phyloP scores from a whole-genome alignment of 345 rosid species.

The Litchi chinensis region DNA sequence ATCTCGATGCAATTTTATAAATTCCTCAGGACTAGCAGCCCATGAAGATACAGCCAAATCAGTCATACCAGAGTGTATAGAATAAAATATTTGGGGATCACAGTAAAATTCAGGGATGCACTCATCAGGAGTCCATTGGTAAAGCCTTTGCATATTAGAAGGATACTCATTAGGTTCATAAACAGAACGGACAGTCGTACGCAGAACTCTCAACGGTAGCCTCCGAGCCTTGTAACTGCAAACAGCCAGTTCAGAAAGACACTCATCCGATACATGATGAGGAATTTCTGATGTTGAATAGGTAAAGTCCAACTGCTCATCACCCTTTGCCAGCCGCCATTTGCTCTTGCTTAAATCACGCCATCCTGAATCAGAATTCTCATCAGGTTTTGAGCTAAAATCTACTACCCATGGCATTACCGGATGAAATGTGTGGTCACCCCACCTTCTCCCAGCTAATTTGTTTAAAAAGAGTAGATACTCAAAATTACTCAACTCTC shows the following conservation, averaged over 20 bases:
- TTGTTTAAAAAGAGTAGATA: constrained; percentile 77
- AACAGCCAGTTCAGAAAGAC: constrained; percentile 96
- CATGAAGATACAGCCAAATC: constrained; percentile 90
- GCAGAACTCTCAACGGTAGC: constrained; percentile 82
- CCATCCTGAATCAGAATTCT: constrained; percentile 79
- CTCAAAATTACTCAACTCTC: constrained; percentile 87
- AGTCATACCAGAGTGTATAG: constrained; percentile 79
- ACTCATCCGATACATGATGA: constrained; percentile 97
- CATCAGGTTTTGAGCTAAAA: constrained; percentile 77
- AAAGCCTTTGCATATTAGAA: constrained; percentile 89
- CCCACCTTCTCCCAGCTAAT: constrained; percentile 96
- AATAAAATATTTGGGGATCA: constrained; percentile 73
- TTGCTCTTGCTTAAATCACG: constrained; percentile 92
- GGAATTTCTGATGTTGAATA: constrained; percentile 88
- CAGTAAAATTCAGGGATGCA: constrained; percentile 96
- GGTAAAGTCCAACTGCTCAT: constrained; percentile 94
- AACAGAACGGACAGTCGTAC: constrained; percentile 87
- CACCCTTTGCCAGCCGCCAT: constrained; percentile 97
- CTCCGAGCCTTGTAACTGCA: constrained; percentile 99
- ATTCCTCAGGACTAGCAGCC: constrained; percentile 83
- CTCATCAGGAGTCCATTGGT: constrained; percentile 99
- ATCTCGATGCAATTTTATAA: constrained; percentile 78
- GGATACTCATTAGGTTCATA: constrained; percentile 99
- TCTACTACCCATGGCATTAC: constrained; percentile 98
- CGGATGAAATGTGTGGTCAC: constrained; percentile 87